These are phyloP conservation scores for Drosera capensis DNA, from an alignment of 148 eudicot genomes.

Conservation along the genomic window DNA sequence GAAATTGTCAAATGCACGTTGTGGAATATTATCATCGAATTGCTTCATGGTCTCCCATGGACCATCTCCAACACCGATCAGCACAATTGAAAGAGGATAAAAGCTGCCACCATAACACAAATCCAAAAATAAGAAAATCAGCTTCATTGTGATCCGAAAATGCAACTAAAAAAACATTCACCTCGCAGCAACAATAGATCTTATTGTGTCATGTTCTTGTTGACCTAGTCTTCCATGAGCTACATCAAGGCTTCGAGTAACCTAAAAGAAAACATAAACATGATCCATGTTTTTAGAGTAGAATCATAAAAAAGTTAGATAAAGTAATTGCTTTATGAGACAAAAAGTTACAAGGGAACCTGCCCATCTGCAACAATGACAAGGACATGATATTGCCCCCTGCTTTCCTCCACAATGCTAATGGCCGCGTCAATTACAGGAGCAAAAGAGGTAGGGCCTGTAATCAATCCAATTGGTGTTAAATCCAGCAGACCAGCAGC, in stretches of 20 bases:
- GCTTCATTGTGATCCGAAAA: no score
- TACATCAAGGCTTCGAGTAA: conserved; percentile 29
- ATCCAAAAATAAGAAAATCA: no score
- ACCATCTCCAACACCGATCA: conserved; percentile 83
- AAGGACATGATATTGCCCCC: conserved; percentile 67
- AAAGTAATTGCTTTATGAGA: no score
- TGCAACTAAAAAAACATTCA: no score
- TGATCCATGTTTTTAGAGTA: background rate
- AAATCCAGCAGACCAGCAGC: no score
- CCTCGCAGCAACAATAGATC: conserved; percentile 73
- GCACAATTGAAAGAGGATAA: conserved; percentile 65
- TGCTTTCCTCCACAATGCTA: conserved; percentile 51
- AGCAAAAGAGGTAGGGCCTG: conserved; percentile 82
- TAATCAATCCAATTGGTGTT: conserved; percentile 2
- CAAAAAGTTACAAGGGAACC: no score
- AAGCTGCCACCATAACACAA: conserved; percentile 24
- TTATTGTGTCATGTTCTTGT: conserved; percentile 62
- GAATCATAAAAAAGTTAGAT: background rate
- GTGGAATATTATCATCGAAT: conserved; percentile 70
- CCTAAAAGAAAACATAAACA: conserved; percentile 15
- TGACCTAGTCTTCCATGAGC: conserved; percentile 45
- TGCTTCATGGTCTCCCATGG: conserved; percentile 79
- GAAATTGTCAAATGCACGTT: conserved; percentile 72
- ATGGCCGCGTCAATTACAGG: conserved; percentile 62
- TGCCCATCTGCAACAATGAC: conserved; percentile 80